These are phyloP conservation scores for Diaporthe batatas DNA, from an alignment of 2,329 filamentous ascomycete genomes.

Conservation along the genomic window DNA sequence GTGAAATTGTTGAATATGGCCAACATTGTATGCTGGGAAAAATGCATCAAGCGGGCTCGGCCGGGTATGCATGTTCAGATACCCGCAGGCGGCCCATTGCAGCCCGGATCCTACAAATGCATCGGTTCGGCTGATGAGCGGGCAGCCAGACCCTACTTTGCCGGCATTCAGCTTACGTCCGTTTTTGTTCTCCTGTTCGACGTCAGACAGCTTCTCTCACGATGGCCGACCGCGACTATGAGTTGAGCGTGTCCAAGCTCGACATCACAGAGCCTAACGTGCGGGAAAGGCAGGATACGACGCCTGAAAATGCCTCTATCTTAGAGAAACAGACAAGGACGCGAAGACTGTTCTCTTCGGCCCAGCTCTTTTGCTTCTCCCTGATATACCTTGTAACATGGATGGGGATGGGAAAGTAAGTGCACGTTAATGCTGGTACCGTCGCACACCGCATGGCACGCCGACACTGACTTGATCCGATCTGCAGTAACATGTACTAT, in stretches of 20 bases:
- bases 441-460: background rate
- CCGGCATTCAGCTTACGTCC: background rate
- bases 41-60: conserved; percentile 10
- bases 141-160: background rate
- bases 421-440: background rate
- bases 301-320: conserved; percentile 8
- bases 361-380: conserved; percentile 6
- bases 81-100: background rate
- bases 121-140: background rate
- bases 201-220: conserved; percentile 5
- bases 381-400: conserved; percentile 1
- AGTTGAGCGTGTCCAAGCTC: conserved; percentile 9
- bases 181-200: background rate
- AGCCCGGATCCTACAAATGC: conserved; percentile 5
- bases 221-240: conserved; percentile 4
- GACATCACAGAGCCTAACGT: background rate
- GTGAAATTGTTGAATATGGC: background rate
- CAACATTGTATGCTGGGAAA: conserved; percentile 3
- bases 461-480: background rate
- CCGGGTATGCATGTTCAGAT: conserved; percentile 1
- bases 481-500: background rate
- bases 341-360: conserved; percentile 1
- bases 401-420: conserved; percentile 6
- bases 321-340: conserved; percentile 9
- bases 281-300: background rate